Evolutionary conservation across 2,329 filamentous ascomycete species (phyloP).

Genomic region (Madurella fahalii): DNA sequence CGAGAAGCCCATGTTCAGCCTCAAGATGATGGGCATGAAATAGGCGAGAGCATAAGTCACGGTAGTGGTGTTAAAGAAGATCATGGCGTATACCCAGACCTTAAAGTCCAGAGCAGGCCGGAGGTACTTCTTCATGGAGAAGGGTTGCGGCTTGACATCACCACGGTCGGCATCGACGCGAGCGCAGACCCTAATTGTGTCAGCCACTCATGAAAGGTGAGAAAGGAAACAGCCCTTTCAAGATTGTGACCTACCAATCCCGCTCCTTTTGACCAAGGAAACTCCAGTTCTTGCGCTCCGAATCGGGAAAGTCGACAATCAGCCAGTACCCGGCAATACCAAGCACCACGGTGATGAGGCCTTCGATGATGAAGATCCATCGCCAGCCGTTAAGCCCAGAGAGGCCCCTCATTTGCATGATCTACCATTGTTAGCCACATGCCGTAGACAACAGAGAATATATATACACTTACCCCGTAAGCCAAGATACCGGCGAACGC

Average conservation of each 20-base stretch:
- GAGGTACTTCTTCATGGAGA: conserved; percentile 47
- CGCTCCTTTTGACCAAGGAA: conserved; percentile 52
- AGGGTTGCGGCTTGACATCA: conserved; percentile 52
- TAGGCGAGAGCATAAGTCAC: conserved; percentile 73
- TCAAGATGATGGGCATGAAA: conserved; percentile 73
- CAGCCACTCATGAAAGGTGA: background rate
- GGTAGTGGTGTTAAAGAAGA: conserved; percentile 65
- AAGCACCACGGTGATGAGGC: conserved; percentile 51
- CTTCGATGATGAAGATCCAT: conserved; percentile 62
- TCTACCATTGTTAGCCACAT: conserved; percentile 24
- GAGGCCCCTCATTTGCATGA: conserved; percentile 60
- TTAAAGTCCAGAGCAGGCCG: conserved; percentile 48
- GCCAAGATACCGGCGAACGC: conserved; percentile 67
- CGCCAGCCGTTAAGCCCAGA: conserved; percentile 56
- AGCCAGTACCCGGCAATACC: conserved; percentile 51
- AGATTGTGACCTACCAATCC: conserved; percentile 32
- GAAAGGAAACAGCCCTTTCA: no score
- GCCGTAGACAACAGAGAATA: background rate
- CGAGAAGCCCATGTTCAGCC: conserved; percentile 58
- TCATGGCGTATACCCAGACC: conserved; percentile 58
- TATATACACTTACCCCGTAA: conserved; percentile 51
- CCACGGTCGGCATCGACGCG: conserved; percentile 55
- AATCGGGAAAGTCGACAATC: conserved; percentile 62
- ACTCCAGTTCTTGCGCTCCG: conserved; percentile 44
- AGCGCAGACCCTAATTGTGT: conserved; percentile 38